These are phyloP conservation scores for Hawksworthiomyces lignivorus DNA, from an alignment of 2,329 filamentous ascomycete species.

Conservation along the genomic window DNA sequence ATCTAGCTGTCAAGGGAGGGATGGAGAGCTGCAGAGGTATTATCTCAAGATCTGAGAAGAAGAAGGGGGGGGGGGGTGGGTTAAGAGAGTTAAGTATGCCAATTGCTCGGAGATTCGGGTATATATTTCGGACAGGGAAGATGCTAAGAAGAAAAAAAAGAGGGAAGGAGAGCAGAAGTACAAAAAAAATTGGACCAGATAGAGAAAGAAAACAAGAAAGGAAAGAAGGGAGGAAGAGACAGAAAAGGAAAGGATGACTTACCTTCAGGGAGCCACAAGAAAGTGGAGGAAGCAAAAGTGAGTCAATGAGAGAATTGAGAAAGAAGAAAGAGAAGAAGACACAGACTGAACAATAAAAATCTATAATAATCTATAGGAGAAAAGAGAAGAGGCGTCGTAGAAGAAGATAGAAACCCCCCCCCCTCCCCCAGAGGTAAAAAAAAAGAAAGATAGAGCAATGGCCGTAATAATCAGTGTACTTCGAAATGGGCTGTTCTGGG, in stretches of 20 bases:
- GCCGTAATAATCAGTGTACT: too few species aligned
- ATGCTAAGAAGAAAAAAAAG: too few species aligned
- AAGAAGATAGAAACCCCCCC: slow-evolving; percentile 1
- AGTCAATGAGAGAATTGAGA: neutral
- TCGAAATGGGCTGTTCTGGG: slow-evolving; percentile 4
- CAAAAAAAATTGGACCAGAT: neutral
- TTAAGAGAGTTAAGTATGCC: too few species aligned
- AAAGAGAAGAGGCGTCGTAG: neutral
- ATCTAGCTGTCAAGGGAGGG: too few species aligned
- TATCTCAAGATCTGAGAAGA: neutral
- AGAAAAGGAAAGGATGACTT: neutral
- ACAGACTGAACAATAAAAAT: neutral
- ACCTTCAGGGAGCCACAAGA: neutral
- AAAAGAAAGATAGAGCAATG: neutral
- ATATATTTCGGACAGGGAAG: too few species aligned
- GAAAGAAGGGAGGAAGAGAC: neutral
- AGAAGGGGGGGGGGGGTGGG: too few species aligned
- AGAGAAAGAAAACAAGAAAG: neutral
- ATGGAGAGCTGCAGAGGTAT: neutral
- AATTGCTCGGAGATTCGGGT: too few species aligned
- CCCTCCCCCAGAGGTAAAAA: neutral
- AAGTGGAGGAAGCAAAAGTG: slow-evolving; percentile 2
- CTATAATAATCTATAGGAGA: too few species aligned
- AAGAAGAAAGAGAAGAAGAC: neutral
- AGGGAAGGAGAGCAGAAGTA: neutral